Percentiles rank a stretch among this genome's conserved stretches.
Evolutionary conservation across 2,329 filamentous ascomycete species (phyloP).

Genomic region (Neopestalotiopsis clavispora): DNA sequence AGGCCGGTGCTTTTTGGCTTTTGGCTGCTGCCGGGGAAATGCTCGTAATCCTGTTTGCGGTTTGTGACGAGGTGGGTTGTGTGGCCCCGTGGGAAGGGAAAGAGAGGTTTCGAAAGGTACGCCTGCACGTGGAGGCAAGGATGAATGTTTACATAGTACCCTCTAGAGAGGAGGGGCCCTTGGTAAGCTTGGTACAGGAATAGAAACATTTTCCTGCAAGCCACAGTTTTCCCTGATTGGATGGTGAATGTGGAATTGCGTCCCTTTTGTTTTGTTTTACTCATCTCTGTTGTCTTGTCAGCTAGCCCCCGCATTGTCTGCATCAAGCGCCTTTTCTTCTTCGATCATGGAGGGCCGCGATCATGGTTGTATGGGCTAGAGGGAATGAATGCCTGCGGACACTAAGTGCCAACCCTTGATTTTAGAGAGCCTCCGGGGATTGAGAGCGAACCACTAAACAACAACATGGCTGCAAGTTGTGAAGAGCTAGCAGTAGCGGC

Average conservation of each 20-base stretch:
- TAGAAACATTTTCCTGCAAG: neutral
- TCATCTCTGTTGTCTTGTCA: neutral
- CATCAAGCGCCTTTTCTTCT: neutral
- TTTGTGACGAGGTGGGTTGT: too few relatives aligned
- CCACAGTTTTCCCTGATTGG: neutral
- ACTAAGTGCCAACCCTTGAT: neutral
- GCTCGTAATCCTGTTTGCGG: neutral
- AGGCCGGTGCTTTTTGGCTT: neutral
- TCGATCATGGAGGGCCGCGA: neutral
- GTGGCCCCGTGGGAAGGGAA: neutral
- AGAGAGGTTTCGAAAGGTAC: neutral
- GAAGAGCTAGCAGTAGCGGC: neutral
- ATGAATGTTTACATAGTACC: neutral
- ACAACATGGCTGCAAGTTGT: neutral
- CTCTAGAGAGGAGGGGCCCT: neutral
- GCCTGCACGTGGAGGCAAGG: neutral
- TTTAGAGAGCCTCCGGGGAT: neutral
- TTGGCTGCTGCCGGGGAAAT: neutral
- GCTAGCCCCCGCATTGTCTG: slow-evolving; percentile 1
- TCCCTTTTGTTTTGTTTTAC: neutral
- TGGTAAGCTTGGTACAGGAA: neutral
- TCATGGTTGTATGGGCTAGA: neutral
- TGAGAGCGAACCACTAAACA: neutral
- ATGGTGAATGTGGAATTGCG: neutral
- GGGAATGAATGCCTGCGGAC: neutral